Evolutionary conservation across 805 yeast genomes (phyloP).

Genomic region (Wickerhamomyces strasburgensis): DNA sequence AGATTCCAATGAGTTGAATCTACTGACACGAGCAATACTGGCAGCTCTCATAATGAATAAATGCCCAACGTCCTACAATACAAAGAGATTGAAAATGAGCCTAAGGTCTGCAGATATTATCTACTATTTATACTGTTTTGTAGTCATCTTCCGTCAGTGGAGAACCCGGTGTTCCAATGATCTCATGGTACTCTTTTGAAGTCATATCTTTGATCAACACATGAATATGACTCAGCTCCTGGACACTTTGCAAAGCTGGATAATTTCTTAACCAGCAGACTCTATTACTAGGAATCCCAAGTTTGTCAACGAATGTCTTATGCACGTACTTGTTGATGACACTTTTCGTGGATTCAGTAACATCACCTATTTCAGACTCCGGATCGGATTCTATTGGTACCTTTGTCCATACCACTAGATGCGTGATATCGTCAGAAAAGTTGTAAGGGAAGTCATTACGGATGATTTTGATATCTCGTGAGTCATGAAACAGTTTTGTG

Average conservation of each 20-base stretch:
- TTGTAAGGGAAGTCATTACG: slow-evolving; percentile 65
- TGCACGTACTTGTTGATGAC: slow-evolving; percentile 47
- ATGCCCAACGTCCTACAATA: no score
- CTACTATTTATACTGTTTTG: background rate
- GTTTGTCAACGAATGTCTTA: slow-evolving; percentile 33
- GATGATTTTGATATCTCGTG: slow-evolving; percentile 36
- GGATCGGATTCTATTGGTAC: slow-evolving; percentile 37
- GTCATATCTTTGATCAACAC: slow-evolving; percentile 38
- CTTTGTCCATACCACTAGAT: slow-evolving; percentile 67
- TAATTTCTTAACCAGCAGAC: slow-evolving; percentile 66
- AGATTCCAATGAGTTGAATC: no score
- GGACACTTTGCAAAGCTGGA: slow-evolving; percentile 64
- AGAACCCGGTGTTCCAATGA: slow-evolving; percentile 12
- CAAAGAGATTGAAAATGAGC: slow-evolving; percentile 11
- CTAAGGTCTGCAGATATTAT: background rate
- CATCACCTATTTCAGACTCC: slow-evolving; percentile 45
- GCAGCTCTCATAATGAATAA: no score
- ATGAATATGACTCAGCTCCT: slow-evolving; percentile 65
- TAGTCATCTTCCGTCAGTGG: slow-evolving; percentile 6
- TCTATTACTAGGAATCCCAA: slow-evolving; percentile 32
- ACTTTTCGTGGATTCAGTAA: slow-evolving; percentile 32
- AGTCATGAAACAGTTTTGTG: slow-evolving; percentile 21
- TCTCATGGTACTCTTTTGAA: background rate
- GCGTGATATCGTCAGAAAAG: slow-evolving; percentile 46
- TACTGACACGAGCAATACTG: no score